These are phyloP conservation scores for Sclerotinia nivalis DNA, from an alignment of 2,329 filamentous ascomycete species.

Conservation along the genomic window DNA sequence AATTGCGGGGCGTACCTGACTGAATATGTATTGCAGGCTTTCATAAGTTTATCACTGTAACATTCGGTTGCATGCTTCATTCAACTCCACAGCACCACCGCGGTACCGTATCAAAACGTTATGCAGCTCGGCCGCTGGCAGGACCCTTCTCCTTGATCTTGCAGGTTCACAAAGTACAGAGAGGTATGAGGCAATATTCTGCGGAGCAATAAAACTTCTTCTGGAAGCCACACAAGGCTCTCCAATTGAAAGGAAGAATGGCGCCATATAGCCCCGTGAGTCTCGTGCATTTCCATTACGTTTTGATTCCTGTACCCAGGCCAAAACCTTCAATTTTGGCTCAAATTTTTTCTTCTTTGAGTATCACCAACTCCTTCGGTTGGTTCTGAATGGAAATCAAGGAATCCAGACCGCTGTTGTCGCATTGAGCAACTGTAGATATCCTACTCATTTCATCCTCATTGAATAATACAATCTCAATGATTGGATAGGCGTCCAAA, in stretches of 20 bases:
- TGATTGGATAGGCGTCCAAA: not conserved
- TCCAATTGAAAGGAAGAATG: conserved; percentile 17
- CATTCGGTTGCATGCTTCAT: not conserved
- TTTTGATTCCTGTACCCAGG: conserved; percentile 20
- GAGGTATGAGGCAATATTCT: not conserved
- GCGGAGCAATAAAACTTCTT: not conserved
- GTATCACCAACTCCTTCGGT: conserved; percentile 13
- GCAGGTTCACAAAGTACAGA: conserved; percentile 6
- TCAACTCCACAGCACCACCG: not conserved
- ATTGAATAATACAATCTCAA: not conserved
- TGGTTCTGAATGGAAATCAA: conserved; percentile 16
- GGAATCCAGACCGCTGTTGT: conserved; percentile 13
- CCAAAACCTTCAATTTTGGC: conserved; percentile 10
- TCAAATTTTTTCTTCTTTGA: conserved; percentile 2
- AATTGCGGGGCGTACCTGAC: not conserved
- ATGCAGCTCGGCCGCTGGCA: conserved; percentile 1
- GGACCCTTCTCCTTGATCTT: conserved; percentile 1
- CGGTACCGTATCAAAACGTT: not conserved
- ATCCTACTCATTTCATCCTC: not conserved
- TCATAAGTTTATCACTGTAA: not conserved
- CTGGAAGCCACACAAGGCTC: not conserved
- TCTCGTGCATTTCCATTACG: conserved; percentile 24
- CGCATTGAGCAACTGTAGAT: conserved; percentile 3
- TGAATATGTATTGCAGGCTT: not conserved
- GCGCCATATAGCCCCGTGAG: conserved; percentile 18